Evolutionary conservation across 805 yeast genomes (phyloP).

Genomic region (Nakazawaea pomicola): DNA sequence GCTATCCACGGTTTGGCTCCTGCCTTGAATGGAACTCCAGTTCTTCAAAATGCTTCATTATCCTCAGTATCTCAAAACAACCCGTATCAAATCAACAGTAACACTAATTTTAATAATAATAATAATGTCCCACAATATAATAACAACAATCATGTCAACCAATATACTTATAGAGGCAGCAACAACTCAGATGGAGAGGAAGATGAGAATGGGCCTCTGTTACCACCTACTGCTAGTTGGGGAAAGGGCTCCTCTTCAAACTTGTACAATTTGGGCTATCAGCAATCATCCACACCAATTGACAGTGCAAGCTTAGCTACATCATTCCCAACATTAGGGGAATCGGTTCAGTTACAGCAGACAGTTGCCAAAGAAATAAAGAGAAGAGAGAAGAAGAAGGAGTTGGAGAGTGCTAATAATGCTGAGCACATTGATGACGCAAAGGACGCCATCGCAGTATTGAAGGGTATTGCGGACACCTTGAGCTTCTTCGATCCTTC

Average conservation of each 20-base stretch:
- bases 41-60: conserved; percentile 15
- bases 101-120: background rate
- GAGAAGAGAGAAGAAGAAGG: conserved; percentile 15
- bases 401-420: background rate
- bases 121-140: background rate
- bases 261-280: conserved; percentile 7
- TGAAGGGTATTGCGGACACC: conserved; percentile 3
- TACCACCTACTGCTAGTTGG: conserved; percentile 76
- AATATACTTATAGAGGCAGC: conserved; percentile 5
- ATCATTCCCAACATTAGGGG: conserved; percentile 58
- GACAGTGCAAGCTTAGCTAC: conserved; percentile 25
- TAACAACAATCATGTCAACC: background rate
- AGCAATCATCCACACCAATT: conserved; percentile 22
- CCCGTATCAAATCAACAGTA: conserved; percentile 1
- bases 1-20: conserved; percentile 31
- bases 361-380: conserved; percentile 21
- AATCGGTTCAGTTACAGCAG: conserved; percentile 25
- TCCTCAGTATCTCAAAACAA: conserved; percentile 10
- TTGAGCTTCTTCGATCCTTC: conserved; percentile 9
- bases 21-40: conserved; percentile 20
- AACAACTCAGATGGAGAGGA: conserved; percentile 16
- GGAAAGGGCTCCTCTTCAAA: conserved; percentile 27
- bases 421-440: conserved; percentile 1
- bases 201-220: conserved; percentile 23
- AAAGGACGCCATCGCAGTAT: conserved; percentile 1